Evolutionary conservation across 345 rosid genomes (phyloP).

Genomic region (Turnera subulata): DNA sequence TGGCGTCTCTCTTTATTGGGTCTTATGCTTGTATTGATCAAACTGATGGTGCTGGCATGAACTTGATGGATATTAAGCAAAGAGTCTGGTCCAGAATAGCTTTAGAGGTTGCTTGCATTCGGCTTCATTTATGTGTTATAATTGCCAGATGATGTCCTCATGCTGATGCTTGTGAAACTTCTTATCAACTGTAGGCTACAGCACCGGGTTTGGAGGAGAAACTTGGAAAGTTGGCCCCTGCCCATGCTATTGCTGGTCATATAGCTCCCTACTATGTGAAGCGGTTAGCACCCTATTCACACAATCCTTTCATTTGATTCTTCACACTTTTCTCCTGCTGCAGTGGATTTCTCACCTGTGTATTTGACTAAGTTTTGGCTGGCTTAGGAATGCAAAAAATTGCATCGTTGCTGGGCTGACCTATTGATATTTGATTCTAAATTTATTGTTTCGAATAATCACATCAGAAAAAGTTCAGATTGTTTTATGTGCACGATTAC

Average conservation of each 20-base stretch:
- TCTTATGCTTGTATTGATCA: conserved; percentile 74
- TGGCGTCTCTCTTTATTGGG: conserved; percentile 77
- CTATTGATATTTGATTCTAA: too few relatives aligned
- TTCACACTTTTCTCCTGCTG: neutral
- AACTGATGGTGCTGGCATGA: conserved; percentile 96
- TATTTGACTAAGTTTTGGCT: neutral
- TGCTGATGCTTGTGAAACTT: neutral
- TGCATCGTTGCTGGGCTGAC: neutral
- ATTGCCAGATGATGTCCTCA: neutral
- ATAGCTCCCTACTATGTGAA: conserved; percentile 75
- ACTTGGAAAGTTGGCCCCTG: conserved; percentile 85
- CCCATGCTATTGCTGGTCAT: conserved; percentile 76
- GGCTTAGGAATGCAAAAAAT: neutral
- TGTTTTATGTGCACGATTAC: too few relatives aligned
- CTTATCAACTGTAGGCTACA: conserved; percentile 53
- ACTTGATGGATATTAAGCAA: conserved; percentile 78
- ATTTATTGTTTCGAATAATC: too few relatives aligned
- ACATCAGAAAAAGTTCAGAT: too few relatives aligned
- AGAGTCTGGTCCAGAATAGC: conserved; percentile 60
- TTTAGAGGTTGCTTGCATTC: conserved; percentile 56
- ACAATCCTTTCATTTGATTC: conserved; percentile 1
- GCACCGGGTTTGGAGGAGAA: conserved; percentile 81
- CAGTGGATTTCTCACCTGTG: neutral
- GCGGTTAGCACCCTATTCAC: conserved; percentile 42
- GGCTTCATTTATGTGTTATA: neutral